Evolutionary conservation across 352 stramenopile genomes (phyloP).

Genomic region (Globisporangium emineosum): DNA sequence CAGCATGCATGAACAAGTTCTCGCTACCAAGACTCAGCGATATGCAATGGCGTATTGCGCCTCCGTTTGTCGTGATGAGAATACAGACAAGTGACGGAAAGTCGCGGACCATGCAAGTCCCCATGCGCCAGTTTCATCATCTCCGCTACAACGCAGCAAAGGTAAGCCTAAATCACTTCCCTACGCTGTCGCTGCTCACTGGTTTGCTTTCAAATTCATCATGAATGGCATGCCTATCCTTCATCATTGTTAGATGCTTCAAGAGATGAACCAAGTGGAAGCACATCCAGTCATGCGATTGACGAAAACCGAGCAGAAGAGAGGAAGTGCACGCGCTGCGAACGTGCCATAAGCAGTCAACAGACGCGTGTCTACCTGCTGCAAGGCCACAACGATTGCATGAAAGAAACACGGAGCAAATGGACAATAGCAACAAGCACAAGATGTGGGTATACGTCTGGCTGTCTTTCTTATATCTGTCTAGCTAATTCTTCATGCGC

Average conservation of each 20-base stretch:
- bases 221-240: background rate
- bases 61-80: conserved; percentile 37
- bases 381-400: too few relatives aligned
- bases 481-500: conserved; percentile 73
- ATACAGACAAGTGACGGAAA: conserved; percentile 47
- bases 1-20: conserved; percentile 11
- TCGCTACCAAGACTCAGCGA: conserved; percentile 36
- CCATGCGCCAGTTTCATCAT: conserved; percentile 67
- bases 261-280: conserved; percentile 75
- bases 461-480: conserved; percentile 3
- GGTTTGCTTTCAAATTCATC: background rate
- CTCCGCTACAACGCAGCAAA: conserved; percentile 73
- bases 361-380: too few relatives aligned
- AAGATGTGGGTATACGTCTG: background rate
- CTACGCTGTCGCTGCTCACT: background rate
- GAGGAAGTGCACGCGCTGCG: background rate
- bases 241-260: conserved; percentile 33
- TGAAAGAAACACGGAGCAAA: background rate
- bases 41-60: conserved; percentile 28
- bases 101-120: conserved; percentile 43
- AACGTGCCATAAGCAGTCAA: background rate
- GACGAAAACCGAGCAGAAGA: conserved; percentile 34
- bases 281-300: conserved; percentile 77
- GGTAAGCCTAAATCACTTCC: conserved; percentile 9
- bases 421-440: background rate